Evolutionary conservation across 345 rosid genomes (phyloP), one percentile per base, ranked within the genome.

Genomic region (Eucalyptus paniculata): DNA sequence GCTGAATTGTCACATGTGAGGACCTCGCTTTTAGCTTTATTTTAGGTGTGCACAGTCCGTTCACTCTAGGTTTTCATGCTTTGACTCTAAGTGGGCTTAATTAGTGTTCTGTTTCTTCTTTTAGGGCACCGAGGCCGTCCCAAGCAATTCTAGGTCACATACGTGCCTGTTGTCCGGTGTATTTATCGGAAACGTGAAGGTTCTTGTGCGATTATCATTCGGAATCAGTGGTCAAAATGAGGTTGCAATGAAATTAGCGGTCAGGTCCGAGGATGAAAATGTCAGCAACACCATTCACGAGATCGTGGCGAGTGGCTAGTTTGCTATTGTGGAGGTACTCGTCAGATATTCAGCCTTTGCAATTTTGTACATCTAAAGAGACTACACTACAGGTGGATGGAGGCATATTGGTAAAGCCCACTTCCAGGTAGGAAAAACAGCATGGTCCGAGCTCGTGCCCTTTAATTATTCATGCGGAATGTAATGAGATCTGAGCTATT

Each of bases 111-210:
- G 6, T 19, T 37, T 44, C 83, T 37, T 77, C 26, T 77, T 37
- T 19, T 77, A 97, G 99, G 98, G 99, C 47, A 96, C 99, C 4
- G 99, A 96, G 91, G 94, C 92, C 40, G 94, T 98, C 65, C 93
- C 97, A 8, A 91, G 88, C 96, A 98, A 97, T 91, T 96, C 99
- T 88, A 96, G 99, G 94, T 98, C 99, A 85, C 99, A 98, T 93
- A 91, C 97, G 1, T 96, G 99, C 88, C 89, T 97, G 83, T 91
- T 97, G 40, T 97, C 99, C 42, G 99, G 99, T 87, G 96, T 96
- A 67, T 98, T 94, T 94, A 94, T 98, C 24, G 99, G 99, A 90
- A 95, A 94, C 47, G 96, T 93, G 88, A 95, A 91, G 93, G 98
- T 97, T 88, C 96, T 98, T 15, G 98, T 95, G 89, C 93, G 96